Conservation (phyloP, 2,329 filamentous ascomycete species). For the Neonectria faginata region DNA sequence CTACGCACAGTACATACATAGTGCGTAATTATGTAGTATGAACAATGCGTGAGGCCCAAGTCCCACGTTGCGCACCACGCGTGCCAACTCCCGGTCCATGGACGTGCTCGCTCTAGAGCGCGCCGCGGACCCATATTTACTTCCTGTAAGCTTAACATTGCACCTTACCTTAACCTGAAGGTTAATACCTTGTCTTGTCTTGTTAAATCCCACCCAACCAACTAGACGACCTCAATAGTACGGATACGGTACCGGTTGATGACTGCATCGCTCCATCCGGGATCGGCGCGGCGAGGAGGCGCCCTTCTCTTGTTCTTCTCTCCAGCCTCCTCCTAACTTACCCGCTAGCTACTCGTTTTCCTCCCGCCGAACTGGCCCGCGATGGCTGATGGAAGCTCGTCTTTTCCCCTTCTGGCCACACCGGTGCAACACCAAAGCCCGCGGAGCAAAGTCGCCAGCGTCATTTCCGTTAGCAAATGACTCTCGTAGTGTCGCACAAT, state of each 20-base stretch:
- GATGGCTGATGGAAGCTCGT: background rate
- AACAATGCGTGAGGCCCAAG: background rate
- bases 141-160: conserved; percentile 26
- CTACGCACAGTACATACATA: too few species aligned
- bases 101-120: conserved; percentile 23
- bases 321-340: background rate
- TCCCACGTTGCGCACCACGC: too few species aligned
- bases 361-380: too few species aligned
- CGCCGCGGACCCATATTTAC: background rate
- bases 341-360: background rate
- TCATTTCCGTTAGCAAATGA: too few species aligned
- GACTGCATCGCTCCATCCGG: background rate
- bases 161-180: conserved; percentile 21
- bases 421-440: too few species aligned
- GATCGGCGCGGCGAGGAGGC: too few species aligned
- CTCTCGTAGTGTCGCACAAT: background rate
- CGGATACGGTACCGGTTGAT: background rate
- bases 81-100: background rate
- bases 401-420: background rate
- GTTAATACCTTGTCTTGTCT: conserved; percentile 13
- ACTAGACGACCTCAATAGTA: too few species aligned
- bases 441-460: too few species aligned
- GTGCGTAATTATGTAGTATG: too few species aligned
- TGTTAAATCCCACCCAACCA: background rate
- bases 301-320: background rate